Base-by-base conservation (phyloP, 305 asterid genomes). In the Galium porrigens region DNA sequence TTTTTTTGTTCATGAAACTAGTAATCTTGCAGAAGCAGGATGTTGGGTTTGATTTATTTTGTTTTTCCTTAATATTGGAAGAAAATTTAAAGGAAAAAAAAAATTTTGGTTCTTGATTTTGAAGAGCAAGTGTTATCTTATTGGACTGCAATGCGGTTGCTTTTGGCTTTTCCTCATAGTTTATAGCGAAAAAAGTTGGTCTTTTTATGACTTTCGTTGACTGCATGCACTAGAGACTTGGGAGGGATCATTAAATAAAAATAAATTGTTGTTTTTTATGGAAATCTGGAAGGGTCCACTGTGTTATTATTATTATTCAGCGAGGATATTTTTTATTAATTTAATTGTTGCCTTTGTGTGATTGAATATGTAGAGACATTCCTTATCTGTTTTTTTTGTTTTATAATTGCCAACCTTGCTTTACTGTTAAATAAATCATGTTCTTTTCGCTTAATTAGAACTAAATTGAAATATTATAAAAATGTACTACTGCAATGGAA, bases 1-100 rank as follows among this genome's bases (percentile, higher is more conserved):
- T 36, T 1, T 36, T 36, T 36, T 36, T 36, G 42, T 18, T 34
- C n/a, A 29, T 2, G 11, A 56, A 57, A 32, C 8, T 18, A 58
- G 34, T 4, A 29, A 55, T 22, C 63, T 69, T 46, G 59, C 22
- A 33, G 63, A 63, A 39, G 20, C 57, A 22, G 69, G 22, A 37
- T 44, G 9, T 30, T 22, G 59, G 37, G 34, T 65, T 0, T 20
- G 11, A 6, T 46, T 34, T 59, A 0, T 33, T 17, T 14, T 34
- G 12, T 52, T 53, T 22, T 9, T 54, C 6, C 5, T 34, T 6
- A 34, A 34, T 1, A 41, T 41, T 39, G 1, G 46, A 20, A 34
- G 29, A 15, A 5, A 5, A 17, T 6, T 30, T 6, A 18, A 56
- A 4, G 20, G 20, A 6, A 22, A 14, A 30, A 12, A 57, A 10